phyloP scores from a whole-genome alignment of 1,139 yeast genomes.

The Saccharomycopsis hybrid region DNA sequence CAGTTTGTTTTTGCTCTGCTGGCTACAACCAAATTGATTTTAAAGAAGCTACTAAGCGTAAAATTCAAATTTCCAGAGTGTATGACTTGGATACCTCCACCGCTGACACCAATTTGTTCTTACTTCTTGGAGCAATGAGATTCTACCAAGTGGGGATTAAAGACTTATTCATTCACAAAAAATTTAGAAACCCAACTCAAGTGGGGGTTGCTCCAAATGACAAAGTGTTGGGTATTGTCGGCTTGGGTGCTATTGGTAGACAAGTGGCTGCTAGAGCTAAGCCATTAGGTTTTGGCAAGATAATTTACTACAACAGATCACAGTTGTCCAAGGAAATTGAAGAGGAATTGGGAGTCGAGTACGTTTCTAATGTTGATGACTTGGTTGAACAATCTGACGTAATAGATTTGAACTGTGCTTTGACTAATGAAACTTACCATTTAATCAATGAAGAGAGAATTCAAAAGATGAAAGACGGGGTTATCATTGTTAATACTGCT shows the following conservation, averaged over 20 bases:
- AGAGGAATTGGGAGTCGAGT: constrained; percentile 41
- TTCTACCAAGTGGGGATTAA: constrained; percentile 48
- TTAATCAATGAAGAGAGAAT: constrained; percentile 47
- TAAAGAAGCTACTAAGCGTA: constrained; percentile 39
- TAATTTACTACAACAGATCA: constrained; percentile 56
- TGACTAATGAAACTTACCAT: constrained; percentile 52
- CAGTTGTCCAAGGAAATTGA: constrained; percentile 47
- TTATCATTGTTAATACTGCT: constrained; percentile 60
- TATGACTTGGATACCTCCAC: constrained; percentile 77
- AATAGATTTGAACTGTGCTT: constrained; percentile 57
- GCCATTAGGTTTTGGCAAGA: constrained; percentile 58
- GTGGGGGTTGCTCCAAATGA: constrained; percentile 57
- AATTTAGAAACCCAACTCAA: constrained; percentile 30
- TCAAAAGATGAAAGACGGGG: constrained; percentile 57
- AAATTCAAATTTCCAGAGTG: constrained; percentile 65
- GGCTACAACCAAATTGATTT: constrained; percentile 66
- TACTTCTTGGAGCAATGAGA: constrained; percentile 61
- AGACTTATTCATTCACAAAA: constrained; percentile 44
- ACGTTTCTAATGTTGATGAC: constrained; percentile 44
- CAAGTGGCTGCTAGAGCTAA: constrained; percentile 54
- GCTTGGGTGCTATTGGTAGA: constrained; percentile 76
- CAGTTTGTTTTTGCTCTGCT: constrained; percentile 58
- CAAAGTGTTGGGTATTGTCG: constrained; percentile 58
- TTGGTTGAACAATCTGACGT: constrained; percentile 49
- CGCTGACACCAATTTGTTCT: constrained; percentile 70